Evolutionary conservation across 805 yeast species (phyloP), one percentile per base, ranked within the genome.

Genomic region (Kodamaea neixiangensis): DNA sequence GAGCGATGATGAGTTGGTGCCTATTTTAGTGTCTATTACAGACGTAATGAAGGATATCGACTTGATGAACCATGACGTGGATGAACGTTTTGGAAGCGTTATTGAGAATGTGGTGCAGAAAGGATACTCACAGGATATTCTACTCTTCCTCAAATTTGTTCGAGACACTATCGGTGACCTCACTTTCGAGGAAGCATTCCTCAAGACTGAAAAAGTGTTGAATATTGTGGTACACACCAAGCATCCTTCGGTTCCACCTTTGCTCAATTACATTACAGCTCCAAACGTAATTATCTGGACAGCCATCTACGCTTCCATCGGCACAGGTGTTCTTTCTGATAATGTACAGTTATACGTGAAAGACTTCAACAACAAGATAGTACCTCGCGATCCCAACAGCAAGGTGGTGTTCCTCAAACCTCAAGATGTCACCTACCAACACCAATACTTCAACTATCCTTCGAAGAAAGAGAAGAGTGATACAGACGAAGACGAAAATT

Each of bases 101-200:
- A 80, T 87, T 45, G 93, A 86, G 57, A 85, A 89, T 53, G 87
- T 91, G 1, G 73, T 87, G 18, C 81, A 82, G 22, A 86, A 87
- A 54, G 94, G 96, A 3, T 90, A 89, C 63, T 87, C 96, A 1
- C 93, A 89, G 50, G 97, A 93, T 61, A 84, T 93, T 46, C 73
- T 87, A 50, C 71, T 88, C 5, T 89, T 93, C 53, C 79, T 89
- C 66, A 85, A 85, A 59, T 92, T 85, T 63, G 97, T 90, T 5
- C 73, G 86, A 50, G 81, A 80, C 50, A 80, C 84, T 13, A 79
- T 94, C 15, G 96, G 93, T 1, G 87, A 88, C 60, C 66, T 87
- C 65, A 94, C 99, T 0, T 94, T 94, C 67, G 97, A 93, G 67
- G 98, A 94, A 63, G 96, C 97, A 0, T 90, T 85, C 62, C 74